A percentile compares a stretch with the other conserved stretches of the same genome.
These are phyloP conservation scores for Colletotrichum sp. DNA, from an alignment of 2,329 filamentous ascomycete genomes.

Conservation along the genomic window DNA sequence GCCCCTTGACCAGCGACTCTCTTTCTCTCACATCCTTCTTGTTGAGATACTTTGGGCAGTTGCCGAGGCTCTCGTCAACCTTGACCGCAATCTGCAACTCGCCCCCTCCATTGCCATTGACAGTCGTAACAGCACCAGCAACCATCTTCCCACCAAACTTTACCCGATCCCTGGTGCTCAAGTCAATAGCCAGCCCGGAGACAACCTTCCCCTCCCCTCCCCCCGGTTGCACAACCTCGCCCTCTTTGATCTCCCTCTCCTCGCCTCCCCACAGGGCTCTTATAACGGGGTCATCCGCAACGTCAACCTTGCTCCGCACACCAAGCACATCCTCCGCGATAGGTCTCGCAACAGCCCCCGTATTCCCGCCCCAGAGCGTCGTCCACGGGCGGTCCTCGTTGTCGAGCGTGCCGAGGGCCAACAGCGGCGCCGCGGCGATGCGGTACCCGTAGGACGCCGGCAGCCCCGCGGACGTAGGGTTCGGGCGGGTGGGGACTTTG, in stretches of 20 bases:
- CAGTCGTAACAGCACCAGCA: conserved; percentile 60
- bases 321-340: conserved; percentile 69
- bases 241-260: conserved; percentile 40
- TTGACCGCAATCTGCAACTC: conserved; percentile 65
- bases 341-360: conserved; percentile 66
- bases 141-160: conserved; percentile 77
- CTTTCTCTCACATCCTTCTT: conserved; percentile 63
- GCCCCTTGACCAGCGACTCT: background rate
- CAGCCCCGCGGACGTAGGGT: conserved; percentile 72
- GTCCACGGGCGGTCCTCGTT: conserved; percentile 72
- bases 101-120: conserved; percentile 27
- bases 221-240: conserved; percentile 36
- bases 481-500: conserved; percentile 59
- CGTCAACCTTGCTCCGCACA: conserved; percentile 66
- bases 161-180: conserved; percentile 71
- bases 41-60: conserved; percentile 89
- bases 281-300: conserved; percentile 72
- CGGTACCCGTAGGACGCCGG: conserved; percentile 65
- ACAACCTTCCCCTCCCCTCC: conserved; percentile 44
- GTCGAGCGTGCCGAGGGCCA: conserved; percentile 78
- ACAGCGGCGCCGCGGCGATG: conserved; percentile 66
- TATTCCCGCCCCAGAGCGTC: conserved; percentile 76
- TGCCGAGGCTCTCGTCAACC: conserved; percentile 77
- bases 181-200: conserved; percentile 65
- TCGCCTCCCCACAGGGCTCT: conserved; percentile 61